phyloP scores from a whole-genome alignment of 768 basidiomycete genomes.

The Epithele typhae region DNA sequence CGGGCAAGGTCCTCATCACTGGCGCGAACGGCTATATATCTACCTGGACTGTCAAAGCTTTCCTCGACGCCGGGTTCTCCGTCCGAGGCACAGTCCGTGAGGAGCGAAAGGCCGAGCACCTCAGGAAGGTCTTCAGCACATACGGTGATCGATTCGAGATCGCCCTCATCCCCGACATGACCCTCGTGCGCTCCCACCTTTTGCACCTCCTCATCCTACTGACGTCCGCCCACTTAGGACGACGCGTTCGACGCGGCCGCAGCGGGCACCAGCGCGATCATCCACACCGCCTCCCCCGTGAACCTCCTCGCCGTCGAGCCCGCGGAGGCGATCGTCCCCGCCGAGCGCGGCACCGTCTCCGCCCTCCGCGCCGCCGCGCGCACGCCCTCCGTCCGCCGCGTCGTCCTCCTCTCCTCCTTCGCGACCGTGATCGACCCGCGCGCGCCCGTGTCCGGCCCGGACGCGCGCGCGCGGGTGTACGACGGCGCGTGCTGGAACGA shows the following conservation, averaged over 20 bases:
- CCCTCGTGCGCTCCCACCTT: conserved; percentile 35
- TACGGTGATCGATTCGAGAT: conserved; percentile 55
- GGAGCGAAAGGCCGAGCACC: conserved; percentile 46
- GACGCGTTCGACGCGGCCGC: conserved; percentile 79
- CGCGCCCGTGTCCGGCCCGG: conserved; percentile 12
- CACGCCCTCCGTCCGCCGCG: conserved; percentile 45
- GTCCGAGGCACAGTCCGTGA: conserved; percentile 65
- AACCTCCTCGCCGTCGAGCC: conserved; percentile 40
- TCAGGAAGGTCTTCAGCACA: conserved; percentile 45
- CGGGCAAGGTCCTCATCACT: conserved; percentile 43
- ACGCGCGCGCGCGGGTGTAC: conserved; percentile 31
- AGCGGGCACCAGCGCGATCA: conserved; percentile 67
- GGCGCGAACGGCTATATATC: conserved; percentile 39
- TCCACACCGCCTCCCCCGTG: conserved; percentile 66
- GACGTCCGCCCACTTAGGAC: conserved; percentile 32
- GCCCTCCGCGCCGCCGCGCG: conserved; percentile 57
- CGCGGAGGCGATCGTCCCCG: conserved; percentile 59
- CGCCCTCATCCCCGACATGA: conserved; percentile 66
- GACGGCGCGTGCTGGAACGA: conserved; percentile 62
- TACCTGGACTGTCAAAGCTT: conserved; percentile 45
- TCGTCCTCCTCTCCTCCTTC: conserved; percentile 58
- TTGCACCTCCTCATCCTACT: background rate
- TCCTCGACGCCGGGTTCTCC: conserved; percentile 55
- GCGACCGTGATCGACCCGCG: conserved; percentile 31
- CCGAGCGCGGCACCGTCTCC: conserved; percentile 64